Base-by-base conservation (phyloP, 73 alveolate genomes). In the Blepharisma japonicum region DNA sequence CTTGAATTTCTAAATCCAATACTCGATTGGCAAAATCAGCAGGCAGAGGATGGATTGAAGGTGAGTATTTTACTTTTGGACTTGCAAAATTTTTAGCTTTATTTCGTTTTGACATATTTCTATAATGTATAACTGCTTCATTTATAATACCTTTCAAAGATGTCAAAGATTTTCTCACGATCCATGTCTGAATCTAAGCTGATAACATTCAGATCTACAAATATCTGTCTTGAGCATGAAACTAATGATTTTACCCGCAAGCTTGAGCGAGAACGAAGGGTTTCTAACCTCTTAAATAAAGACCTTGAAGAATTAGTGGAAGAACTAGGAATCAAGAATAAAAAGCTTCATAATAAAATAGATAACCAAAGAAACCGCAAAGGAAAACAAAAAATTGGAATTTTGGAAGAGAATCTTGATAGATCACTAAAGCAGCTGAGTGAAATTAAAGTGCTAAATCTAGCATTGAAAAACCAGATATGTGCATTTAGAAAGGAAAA, bases 251-350 rank as follows among this genome's bases (percentile, higher is more conserved):
- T 61, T 39, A 61, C 74, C 14, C 74, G 74, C 11, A 61, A 61
- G 5, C 46, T 61, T 8, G 74, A 61, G 47, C 74, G 23, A 20
- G 74, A 61, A 61, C 39, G 74, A 61, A n/a, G 74, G 23, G 74
- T 39, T 20, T 61, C 74, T 20, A 61, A 14, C 48, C 47, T 61
- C 18, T 39, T 61, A n/a, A 39, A 61, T 5, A 61, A 61, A 61
- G 74, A 61, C 2, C 14, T 61, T 25, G 74, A 61, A 61, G 74
- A 61, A 5, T 2, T 20, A 1, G 23, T 39, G 14, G 50, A 11
- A 61, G 74, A n/a, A 14, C 42, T 61, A 2, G 47, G 23, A 61
- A 18, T n/a, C 14, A 25, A 61, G 47, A 25, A 61, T 14, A 61
- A 18, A 14, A n/a, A 25, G 74, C 38, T 61, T 14, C 74, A 61